Evolutionary conservation across 805 yeast genomes (phyloP).

Genomic region (Nakazawaea ishiwadae): DNA sequence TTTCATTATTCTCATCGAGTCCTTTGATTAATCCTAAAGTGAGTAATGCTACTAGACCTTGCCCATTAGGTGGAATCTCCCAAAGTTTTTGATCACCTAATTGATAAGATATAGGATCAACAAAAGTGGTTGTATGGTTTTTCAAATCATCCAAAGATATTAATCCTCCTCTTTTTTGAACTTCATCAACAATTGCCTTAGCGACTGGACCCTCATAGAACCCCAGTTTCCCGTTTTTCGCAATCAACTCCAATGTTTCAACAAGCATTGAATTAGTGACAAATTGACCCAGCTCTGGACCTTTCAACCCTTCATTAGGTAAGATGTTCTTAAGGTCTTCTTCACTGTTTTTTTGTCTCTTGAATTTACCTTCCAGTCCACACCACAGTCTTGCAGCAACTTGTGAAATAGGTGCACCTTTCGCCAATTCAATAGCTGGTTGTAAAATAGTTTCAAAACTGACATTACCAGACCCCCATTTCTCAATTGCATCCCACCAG

Average conservation of each 20-base stretch:
- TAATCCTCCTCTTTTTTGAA: conserved; percentile 50
- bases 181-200: conserved; percentile 51
- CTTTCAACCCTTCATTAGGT: conserved; percentile 29
- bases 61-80: conserved; percentile 86
- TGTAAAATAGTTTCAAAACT: conserved; percentile 50
- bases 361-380: conserved; percentile 33
- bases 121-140: conserved; percentile 54
- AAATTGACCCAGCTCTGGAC: conserved; percentile 59
- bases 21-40: conserved; percentile 63
- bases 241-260: conserved; percentile 44
- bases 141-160: conserved; percentile 52
- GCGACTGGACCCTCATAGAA: conserved; percentile 74
- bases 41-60: conserved; percentile 70
- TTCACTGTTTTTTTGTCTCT: conserved; percentile 27
- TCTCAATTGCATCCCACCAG: conserved; percentile 65
- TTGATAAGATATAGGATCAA: conserved; percentile 56
- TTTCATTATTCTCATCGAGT: conserved; percentile 38
- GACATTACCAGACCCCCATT: conserved; percentile 72
- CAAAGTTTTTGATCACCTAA: conserved; percentile 54
- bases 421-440: conserved; percentile 69
- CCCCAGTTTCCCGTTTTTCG: conserved; percentile 54
- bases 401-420: conserved; percentile 63
- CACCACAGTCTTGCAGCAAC: conserved; percentile 51
- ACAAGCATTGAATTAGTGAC: conserved; percentile 51
- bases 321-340: conserved; percentile 28